Conservation (phyloP, 371 early-diverging fungal species). For the Ordospora colligata region DNA sequence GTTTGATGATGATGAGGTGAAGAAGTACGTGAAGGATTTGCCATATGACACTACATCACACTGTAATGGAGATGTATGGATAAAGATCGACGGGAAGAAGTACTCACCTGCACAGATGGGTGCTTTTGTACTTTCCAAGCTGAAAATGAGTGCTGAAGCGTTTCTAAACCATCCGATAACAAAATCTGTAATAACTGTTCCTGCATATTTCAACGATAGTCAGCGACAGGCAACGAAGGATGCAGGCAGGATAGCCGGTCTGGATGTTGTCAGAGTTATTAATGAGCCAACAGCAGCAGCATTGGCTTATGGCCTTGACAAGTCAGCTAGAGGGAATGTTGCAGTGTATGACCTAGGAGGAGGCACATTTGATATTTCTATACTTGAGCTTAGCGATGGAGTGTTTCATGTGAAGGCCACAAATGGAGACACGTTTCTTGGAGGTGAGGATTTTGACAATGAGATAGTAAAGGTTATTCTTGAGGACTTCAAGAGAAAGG, state of each 20-base stretch:
- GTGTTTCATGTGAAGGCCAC: conserved; percentile 79
- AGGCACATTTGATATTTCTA: conserved; percentile 97
- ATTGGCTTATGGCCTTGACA: conserved; percentile 89
- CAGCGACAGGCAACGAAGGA: conserved; percentile 97
- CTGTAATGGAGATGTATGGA: conserved; percentile 90
- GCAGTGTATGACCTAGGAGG: conserved; percentile 99
- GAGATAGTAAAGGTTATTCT: conserved; percentile 67
- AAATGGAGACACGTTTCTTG: conserved; percentile 76
- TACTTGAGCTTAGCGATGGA: conserved; percentile 87
- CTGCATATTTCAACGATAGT: conserved; percentile 83
- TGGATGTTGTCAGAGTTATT: conserved; percentile 87
- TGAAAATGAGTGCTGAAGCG: conserved; percentile 83
- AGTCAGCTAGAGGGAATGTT: conserved; percentile 78
- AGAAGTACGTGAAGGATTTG: conserved; percentile 73
- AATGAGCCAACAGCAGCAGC: conserved; percentile 99
- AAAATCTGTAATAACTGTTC: conserved; percentile 85
- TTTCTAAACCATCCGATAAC: conserved; percentile 63
- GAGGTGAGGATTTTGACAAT: conserved; percentile 96
- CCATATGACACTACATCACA: conserved; percentile 79
- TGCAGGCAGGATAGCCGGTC: conserved; percentile 84
- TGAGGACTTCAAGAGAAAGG: conserved; percentile 74
- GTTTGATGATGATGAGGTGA: conserved; percentile 72
- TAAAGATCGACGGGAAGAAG: conserved; percentile 75
- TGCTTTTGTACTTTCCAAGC: conserved; percentile 77
- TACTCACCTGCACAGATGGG: conserved; percentile 89